Conservation (phyloP, 352 stramenopile species). For the Phytophthora nicotianae region DNA sequence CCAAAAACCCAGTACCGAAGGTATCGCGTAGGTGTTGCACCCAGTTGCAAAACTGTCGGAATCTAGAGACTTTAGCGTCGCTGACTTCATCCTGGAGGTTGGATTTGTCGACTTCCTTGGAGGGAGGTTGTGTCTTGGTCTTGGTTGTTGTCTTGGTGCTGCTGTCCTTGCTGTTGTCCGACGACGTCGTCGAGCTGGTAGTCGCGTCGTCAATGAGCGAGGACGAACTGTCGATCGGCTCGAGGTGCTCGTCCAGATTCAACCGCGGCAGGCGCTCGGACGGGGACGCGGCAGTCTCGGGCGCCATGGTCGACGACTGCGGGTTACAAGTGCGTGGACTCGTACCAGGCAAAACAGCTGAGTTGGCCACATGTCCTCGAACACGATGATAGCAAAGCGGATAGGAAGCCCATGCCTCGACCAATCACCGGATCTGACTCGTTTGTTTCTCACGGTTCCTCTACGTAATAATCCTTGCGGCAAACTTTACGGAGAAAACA, state of each 20-base stretch:
- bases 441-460: slow-evolving; percentile 6
- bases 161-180: slow-evolving; percentile 4
- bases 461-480: neutral
- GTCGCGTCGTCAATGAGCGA: slow-evolving; percentile 2
- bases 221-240: slow-evolving; percentile 7
- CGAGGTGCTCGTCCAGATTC: slow-evolving; percentile 24
- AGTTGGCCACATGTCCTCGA: slow-evolving; percentile 20
- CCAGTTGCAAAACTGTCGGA: slow-evolving; percentile 55
- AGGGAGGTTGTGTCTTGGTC: slow-evolving; percentile 3
- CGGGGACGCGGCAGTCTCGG: slow-evolving; percentile 14
- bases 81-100: slow-evolving; percentile 5
- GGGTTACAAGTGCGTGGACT: slow-evolving; percentile 2
- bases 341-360: slow-evolving; percentile 5
- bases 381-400: slow-evolving; percentile 26
- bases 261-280: slow-evolving; percentile 25
- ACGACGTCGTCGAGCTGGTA: slow-evolving; percentile 9
- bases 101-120: slow-evolving; percentile 9
- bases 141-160: slow-evolving; percentile 12
- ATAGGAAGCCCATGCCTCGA: slow-evolving; percentile 16
- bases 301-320: slow-evolving; percentile 23
- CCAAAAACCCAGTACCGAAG: slow-evolving; percentile 72
- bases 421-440: slow-evolving; percentile 20
- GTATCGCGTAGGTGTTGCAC: slow-evolving; percentile 56
- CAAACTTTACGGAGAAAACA: neutral
- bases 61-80: slow-evolving; percentile 27